phyloP scores from a whole-genome alignment of 495 filamentous ascomycete species.

The Podospora sp. region DNA sequence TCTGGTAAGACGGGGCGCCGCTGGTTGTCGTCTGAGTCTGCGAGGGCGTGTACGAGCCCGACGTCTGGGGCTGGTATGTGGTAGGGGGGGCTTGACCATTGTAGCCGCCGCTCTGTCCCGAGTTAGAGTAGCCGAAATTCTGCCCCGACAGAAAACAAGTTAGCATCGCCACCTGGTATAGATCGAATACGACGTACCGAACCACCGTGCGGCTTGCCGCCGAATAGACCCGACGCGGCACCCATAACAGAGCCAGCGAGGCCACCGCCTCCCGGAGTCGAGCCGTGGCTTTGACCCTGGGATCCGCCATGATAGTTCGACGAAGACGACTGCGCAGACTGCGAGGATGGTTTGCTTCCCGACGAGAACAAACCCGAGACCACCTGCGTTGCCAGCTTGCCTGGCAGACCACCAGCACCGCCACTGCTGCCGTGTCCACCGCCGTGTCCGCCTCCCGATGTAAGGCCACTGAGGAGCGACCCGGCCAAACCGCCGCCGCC shows the following conservation, averaged over 20 bases:
- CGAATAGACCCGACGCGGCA: constrained; percentile 47
- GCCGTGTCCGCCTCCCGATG: constrained; percentile 40
- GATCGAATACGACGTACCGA: constrained; percentile 29
- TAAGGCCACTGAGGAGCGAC: constrained; percentile 36
- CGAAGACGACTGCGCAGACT: constrained; percentile 35
- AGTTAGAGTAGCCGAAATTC: constrained; percentile 57
- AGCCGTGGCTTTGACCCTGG: constrained; percentile 22
- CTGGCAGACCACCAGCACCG: constrained; percentile 41
- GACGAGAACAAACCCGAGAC: constrained; percentile 50
- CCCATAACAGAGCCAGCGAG: constrained; percentile 46
- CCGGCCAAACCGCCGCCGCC: constrained; percentile 31
- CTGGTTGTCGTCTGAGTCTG: constrained; percentile 20
- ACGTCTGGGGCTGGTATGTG: constrained; percentile 46
- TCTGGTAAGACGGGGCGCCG: constrained; percentile 25
- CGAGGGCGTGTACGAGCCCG: constrained; percentile 30
- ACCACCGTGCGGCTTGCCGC: constrained; percentile 37
- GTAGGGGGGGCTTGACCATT: constrained; percentile 52
- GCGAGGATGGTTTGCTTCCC: constrained; percentile 41
- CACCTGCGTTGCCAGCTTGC: constrained; percentile 50
- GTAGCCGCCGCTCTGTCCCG: constrained; percentile 47
- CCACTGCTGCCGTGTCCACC: constrained; percentile 34
- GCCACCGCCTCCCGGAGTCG: constrained; percentile 35
- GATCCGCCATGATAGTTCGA: constrained; percentile 42
- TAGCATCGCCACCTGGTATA: not conserved
- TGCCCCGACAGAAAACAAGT: constrained; percentile 29